Evolutionary conservation across 306 rosid genomes (phyloP), one percentile per base, ranked within the genome.

Genomic region (Lathyrus aphaca): DNA sequence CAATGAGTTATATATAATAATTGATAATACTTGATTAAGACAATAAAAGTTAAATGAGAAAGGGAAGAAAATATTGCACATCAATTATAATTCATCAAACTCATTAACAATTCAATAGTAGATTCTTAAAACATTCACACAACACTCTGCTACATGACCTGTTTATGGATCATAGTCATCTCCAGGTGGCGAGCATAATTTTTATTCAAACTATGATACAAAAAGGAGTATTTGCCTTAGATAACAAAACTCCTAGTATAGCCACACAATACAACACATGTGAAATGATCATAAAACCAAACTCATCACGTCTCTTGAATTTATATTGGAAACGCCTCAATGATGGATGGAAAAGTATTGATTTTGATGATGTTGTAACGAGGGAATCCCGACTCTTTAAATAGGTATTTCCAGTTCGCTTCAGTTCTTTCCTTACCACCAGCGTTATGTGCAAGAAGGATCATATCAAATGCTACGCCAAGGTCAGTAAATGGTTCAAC

Each of bases 151-250:
- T 7, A 58, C 6, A 19, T 23, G 0, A 44, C 25, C 15, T 11
- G 21, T 23, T 0, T 23, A 23, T 23, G 25, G 25, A 23, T 59
- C 65, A 18, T 15, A 59, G 65, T 19, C 15, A 57, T 19, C 65
- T 59, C 23, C 16, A 59, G 65, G 45, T 15, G 45, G 42, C 35
- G 65, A 59, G 44, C 65, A 17, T 2, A 5, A 23, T 21, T 17
- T 65, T 77, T 77, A 77, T 77, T 77, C 56, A 56, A 64, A 64
- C 12, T 38, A 49, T 29, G 14, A 57, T 21, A 55, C 42, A 13
- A 8, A 48, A 62, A 13, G 48, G 66, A 46, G 58, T 18, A 38
- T 3, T 65, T 65, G 23, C 65, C 32, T 5, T 5, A 32, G 38
- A 37, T 19, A 43, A 61, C 66, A 65, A 8, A 66, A 57, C 19